Evolutionary conservation across 371 early-diverging fungal genomes (phyloP), one percentile per base, ranked within the genome.

Genomic region (Nosema muscidifuracis): DNA sequence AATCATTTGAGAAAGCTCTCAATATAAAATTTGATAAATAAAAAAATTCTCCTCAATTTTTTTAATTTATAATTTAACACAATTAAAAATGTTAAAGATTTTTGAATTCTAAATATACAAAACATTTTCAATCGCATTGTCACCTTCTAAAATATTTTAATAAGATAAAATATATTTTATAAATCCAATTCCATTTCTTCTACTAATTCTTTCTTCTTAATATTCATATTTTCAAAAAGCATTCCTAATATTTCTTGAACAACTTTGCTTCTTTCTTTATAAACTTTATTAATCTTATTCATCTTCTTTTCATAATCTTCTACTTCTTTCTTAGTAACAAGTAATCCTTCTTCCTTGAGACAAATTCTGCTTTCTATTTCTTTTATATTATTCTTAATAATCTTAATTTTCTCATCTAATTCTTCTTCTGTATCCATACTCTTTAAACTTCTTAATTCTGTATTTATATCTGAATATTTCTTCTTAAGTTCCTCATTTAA

Each of bases 171-270:
- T n/a, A n/a, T n/a, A n/a, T n/a, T n/a, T n/a, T n/a, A n/a, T n/a
- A n/a, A n/a, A n/a, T n/a, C n/a, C 58, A 82, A 70, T 40, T 79
- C 82, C 24, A 74, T 65, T 20, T 76, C 78, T n/a, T 71, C 72
- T 20, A 78, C 36, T 20, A 82, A 56, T 22, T 72, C 77, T 22
- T 51, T 55, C 31, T 70, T 74, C 51, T 63, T 77, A 22, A 69
- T 70, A 20, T 62, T 76, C 43, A 68, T 36, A 13, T 78, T 76
- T 55, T 82, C 82, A 30, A 30, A 53, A 28, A 82, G 34, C 20
- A 28, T 60, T 15, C 58, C 71, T 3, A 78, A 24, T 20, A 82
- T 76, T 16, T 67, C 61, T 30, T 76, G 75, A 33, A 76, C 74
- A 16, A 77, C 36, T 57, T 60, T 74, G 30, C 42, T 71, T 24